Conservation (phyloP, 495 filamentous ascomycete genomes). For the Hypoxylon cercidicola region DNA sequence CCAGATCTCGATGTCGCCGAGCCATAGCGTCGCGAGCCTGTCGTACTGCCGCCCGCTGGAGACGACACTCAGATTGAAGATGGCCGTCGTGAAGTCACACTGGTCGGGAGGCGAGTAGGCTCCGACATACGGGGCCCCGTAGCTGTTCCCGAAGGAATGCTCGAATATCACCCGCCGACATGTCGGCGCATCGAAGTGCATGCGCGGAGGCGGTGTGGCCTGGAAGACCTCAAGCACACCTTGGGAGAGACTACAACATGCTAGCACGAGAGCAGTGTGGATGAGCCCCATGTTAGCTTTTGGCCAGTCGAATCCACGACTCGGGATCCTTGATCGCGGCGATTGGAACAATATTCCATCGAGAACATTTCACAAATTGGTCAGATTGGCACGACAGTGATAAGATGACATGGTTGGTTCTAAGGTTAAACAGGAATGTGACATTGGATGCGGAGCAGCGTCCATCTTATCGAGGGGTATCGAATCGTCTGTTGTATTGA, state of each 20-base stretch:
- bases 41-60: conserved; percentile 83
- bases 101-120: conserved; percentile 73
- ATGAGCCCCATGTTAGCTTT: conserved; percentile 3
- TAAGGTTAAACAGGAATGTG: conserved; percentile 23
- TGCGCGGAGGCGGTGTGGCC: conserved; percentile 37
- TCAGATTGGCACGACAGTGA: background rate
- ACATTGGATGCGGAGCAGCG: conserved; percentile 30
- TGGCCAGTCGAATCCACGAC: background rate
- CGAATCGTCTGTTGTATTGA: background rate
- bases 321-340: background rate
- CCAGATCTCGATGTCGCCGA: conserved; percentile 84
- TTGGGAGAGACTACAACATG: conserved; percentile 19
- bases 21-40: conserved; percentile 79
- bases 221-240: conserved; percentile 40
- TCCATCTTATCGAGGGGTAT: conserved; percentile 7
- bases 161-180: conserved; percentile 65
- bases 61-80: conserved; percentile 83
- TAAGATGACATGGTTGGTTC: background rate
- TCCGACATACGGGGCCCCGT: conserved; percentile 83
- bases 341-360: background rate
- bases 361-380: no score
- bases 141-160: conserved; percentile 79
- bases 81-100: conserved; percentile 80
- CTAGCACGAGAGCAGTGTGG: conserved; percentile 11
- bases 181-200: conserved; percentile 18